A percentile compares a stretch with the other conserved stretches of the same genome.
Evolutionary conservation across 495 filamentous ascomycete genomes (phyloP).

Genomic region (Neurospora sp.): DNA sequence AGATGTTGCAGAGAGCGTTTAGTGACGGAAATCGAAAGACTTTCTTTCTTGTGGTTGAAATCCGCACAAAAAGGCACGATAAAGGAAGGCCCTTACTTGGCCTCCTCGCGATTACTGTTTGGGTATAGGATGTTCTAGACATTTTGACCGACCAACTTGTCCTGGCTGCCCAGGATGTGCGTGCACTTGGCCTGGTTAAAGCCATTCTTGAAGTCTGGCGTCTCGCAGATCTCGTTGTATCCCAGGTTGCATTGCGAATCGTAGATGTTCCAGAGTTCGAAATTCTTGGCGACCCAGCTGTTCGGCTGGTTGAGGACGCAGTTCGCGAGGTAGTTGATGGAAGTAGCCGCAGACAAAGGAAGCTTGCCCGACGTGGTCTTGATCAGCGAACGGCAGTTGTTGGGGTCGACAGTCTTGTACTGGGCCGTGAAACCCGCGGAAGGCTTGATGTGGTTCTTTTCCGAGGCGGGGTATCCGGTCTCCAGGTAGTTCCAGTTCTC

Average conservation of each 20-base stretch:
- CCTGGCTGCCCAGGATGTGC: constrained; percentile 19
- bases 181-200: constrained; percentile 22
- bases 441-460: constrained; percentile 4
- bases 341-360: constrained; percentile 31
- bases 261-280: constrained; percentile 28
- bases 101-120: too few relatives aligned
- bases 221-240: constrained; percentile 28
- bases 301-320: constrained; percentile 15
- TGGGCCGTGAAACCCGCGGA: constrained; percentile 25
- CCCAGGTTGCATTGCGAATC: constrained; percentile 25
- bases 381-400: constrained; percentile 4
- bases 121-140: neutral
- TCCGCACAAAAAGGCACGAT: too few relatives aligned
- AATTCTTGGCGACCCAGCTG: constrained; percentile 16
- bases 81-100: too few relatives aligned
- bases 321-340: constrained; percentile 31
- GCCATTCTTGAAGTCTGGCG: constrained; percentile 19
- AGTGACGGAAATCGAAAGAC: too few relatives aligned
- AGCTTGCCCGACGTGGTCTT: constrained; percentile 12
- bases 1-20: too few relatives aligned
- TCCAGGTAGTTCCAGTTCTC: constrained; percentile 33
- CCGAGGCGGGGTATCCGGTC: constrained; percentile 25
- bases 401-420: constrained; percentile 14
- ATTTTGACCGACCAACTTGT: neutral
- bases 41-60: too few relatives aligned